Evolutionary conservation across 331 rosid species (phyloP).

Genomic region (Cydonia oblonga): DNA sequence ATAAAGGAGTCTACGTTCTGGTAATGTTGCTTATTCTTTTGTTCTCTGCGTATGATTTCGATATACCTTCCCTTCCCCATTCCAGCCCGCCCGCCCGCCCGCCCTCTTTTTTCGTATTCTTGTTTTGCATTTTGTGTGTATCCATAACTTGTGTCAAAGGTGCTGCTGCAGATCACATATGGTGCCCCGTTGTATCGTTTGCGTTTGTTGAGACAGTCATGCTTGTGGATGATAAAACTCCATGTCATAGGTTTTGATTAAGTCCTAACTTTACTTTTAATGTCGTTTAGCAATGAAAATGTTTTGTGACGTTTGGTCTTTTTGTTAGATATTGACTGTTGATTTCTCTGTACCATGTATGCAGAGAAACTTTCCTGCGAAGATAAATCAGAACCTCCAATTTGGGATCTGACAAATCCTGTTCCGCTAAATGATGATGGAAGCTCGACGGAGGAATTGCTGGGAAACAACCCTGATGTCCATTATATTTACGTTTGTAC

Average conservation of each 20-base stretch:
- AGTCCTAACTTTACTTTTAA: too few species aligned
- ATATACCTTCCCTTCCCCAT: neutral
- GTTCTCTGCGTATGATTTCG: neutral
- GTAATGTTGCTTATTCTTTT: slow-evolving; percentile 23
- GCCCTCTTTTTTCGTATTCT: neutral
- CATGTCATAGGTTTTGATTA: slow-evolving; percentile 70
- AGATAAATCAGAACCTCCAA: slow-evolving; percentile 31
- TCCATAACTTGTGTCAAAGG: neutral
- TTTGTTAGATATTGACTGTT: neutral
- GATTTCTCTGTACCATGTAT: neutral
- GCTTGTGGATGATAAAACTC: slow-evolving; percentile 56
- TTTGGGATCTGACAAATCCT: slow-evolving; percentile 67
- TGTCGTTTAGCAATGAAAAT: too few species aligned
- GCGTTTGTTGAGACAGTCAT: slow-evolving; percentile 44
- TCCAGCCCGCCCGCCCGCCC: neutral
- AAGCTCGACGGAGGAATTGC: slow-evolving; percentile 43
- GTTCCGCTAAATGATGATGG: slow-evolving; percentile 56
- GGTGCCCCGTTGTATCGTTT: slow-evolving; percentile 73
- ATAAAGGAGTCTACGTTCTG: slow-evolving; percentile 77
- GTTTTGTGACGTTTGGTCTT: neutral
- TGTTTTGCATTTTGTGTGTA: slow-evolving; percentile 1
- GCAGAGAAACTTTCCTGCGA: slow-evolving; percentile 59
- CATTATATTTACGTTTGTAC: slow-evolving; percentile 68
- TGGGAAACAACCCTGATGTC: slow-evolving; percentile 63
- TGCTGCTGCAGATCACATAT: slow-evolving; percentile 52